Percentiles rank a stretch among this genome's conserved stretches.
Conservation (phyloP, 2,329 filamentous ascomycete genomes). For the Penicillium sp. region DNA sequence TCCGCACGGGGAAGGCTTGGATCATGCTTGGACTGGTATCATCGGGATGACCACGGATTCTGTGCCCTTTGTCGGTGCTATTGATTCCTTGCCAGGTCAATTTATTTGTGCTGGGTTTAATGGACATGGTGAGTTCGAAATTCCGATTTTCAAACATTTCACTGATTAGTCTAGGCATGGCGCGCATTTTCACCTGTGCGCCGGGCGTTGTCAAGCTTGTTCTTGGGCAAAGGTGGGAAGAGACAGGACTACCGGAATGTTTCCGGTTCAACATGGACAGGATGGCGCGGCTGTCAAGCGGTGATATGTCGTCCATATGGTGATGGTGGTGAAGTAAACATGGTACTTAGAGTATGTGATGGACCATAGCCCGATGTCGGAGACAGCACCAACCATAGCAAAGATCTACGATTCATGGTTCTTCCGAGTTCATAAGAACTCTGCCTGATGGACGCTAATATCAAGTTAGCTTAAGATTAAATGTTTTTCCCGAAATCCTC, state of each 20-base stretch:
- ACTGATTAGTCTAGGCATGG: conserved; percentile 22
- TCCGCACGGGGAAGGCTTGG: conserved; percentile 41
- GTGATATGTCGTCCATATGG: conserved; percentile 19
- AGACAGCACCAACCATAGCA: no score
- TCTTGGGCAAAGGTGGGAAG: conserved; percentile 35
- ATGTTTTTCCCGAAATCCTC: no score
- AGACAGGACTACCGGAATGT: conserved; percentile 37
- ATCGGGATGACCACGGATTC: conserved; percentile 46
- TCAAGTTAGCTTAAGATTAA: no score
- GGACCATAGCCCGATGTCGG: no score
- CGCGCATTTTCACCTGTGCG: conserved; percentile 47
- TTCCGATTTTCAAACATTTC: neutral
- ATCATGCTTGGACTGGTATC: conserved; percentile 47
- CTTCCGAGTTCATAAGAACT: no score
- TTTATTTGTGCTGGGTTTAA: conserved; percentile 49
- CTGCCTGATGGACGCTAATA: no score
- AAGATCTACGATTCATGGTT: no score
- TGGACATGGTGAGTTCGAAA: conserved; percentile 41
- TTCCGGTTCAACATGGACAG: conserved; percentile 32
- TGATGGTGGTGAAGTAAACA: no score
- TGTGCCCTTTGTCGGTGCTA: conserved; percentile 44
- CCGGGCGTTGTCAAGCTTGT: conserved; percentile 43
- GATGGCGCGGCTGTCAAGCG: conserved; percentile 13
- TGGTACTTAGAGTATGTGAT: no score
- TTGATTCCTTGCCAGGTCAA: conserved; percentile 41